Evolutionary conservation across 2,329 filamentous ascomycete species (phyloP), one percentile per base, ranked within the genome.

Genomic region (Paraconiothyrium sp.): DNA sequence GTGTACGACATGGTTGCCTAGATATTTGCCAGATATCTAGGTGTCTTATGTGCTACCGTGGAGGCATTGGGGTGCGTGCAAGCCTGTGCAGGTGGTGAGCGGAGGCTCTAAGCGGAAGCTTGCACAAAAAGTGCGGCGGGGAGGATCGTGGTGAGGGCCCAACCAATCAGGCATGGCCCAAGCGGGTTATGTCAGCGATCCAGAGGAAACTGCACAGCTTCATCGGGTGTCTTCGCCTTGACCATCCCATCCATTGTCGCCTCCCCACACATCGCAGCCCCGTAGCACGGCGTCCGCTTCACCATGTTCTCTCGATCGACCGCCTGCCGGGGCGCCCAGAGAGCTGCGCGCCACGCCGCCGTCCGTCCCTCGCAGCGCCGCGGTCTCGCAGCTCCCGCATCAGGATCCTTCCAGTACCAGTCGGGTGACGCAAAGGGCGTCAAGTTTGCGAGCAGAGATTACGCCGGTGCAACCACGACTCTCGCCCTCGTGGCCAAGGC

Each of bases 401-500:
- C 85, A 81, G 88, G 88, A 67, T 90, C 92, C 72, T 92, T 94
- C 83, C 89, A 91, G 80, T 99, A 96, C 84, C 90, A 97, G 83
- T 89, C 91, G 66, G 87, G 91, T 78, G 92, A 97, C 82, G 88
- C 92, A 80, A 88, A 89, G 79, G 94, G 94, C 76, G 85, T 98
- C 83, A 97, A 97, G 87, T 88, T 96, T 74, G 94, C 94, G 78
- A 92, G 92, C 84, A 90, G 94, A 84, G 94, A 98, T 81, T 86
- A 92, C 76, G 88, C 92, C 67, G 92, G 93, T 67, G 92, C 93
- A 70, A 97, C 94, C 65, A 93, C 94, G 65, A 96, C 93, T 77
- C 87, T 99, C 70, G 93, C 94, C 59, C 82, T 99, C 68, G 92
- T 99, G 78, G 89, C 94, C 71, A 97, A 97, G 86, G 95, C 93